phyloP scores from a whole-genome alignment of 2,329 filamentous ascomycete species.

The Penicillium sp. region DNA sequence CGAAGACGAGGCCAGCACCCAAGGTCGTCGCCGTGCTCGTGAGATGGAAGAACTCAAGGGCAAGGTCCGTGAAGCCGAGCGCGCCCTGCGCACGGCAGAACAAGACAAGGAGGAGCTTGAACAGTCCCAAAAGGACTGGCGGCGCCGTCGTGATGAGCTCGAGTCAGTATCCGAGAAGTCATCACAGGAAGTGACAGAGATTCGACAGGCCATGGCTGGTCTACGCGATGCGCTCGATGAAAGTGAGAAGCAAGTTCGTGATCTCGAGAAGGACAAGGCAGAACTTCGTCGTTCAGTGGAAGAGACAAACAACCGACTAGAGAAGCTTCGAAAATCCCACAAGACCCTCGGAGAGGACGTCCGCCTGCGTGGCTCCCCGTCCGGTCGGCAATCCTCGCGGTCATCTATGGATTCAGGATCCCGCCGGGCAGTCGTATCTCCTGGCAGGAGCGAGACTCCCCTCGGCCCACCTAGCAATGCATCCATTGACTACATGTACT shows the following conservation, averaged over 20 bases:
- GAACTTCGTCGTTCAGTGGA: constrained; percentile 75
- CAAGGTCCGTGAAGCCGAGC: constrained; percentile 77
- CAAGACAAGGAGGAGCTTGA: constrained; percentile 78
- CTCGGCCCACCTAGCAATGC: constrained; percentile 26
- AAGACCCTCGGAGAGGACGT: constrained; percentile 61
- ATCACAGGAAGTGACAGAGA: constrained; percentile 69
- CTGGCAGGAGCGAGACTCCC: constrained; percentile 43
- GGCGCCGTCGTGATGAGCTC: constrained; percentile 69
- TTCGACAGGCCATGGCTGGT: constrained; percentile 72
- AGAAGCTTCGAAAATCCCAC: constrained; percentile 71
- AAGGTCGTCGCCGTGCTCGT: constrained; percentile 70
- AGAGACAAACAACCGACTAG: constrained; percentile 71
- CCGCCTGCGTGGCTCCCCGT: constrained; percentile 44
- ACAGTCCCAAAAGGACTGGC: constrained; percentile 70
- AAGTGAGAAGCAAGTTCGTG: constrained; percentile 77
- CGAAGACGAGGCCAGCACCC: constrained; percentile 81
- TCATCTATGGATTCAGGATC: constrained; percentile 58
- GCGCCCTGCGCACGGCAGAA: constrained; percentile 66
- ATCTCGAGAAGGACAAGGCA: constrained; percentile 76
- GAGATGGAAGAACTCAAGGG: constrained; percentile 84
- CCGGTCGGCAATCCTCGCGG: constrained; percentile 53
- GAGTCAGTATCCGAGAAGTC: constrained; percentile 69
- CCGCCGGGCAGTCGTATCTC: constrained; percentile 48
- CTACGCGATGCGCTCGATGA: constrained; percentile 80
- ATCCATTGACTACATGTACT: constrained; percentile 59